Evolutionary conservation across 2,329 filamentous ascomycete genomes (phyloP).

Genomic region (Exutisphaerella laricina): DNA sequence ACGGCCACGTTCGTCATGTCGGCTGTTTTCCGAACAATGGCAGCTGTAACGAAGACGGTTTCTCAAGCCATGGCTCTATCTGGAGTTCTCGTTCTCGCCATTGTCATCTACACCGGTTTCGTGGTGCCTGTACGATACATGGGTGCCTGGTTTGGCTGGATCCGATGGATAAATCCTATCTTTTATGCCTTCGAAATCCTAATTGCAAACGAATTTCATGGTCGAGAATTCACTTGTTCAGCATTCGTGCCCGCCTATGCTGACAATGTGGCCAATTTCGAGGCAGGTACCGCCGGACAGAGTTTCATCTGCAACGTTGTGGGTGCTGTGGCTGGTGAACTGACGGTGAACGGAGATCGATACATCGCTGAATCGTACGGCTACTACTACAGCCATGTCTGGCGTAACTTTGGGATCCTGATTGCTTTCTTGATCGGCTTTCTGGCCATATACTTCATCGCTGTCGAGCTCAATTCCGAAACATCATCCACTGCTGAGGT

Average conservation of each 20-base stretch:
- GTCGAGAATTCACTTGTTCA: conserved; percentile 32
- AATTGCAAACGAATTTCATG: conserved; percentile 49
- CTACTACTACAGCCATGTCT: conserved; percentile 39
- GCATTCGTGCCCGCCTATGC: conserved; percentile 37
- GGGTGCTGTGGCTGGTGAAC: conserved; percentile 37
- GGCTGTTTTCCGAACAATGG: conserved; percentile 55
- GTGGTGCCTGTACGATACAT: conserved; percentile 29
- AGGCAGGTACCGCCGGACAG: conserved; percentile 22
- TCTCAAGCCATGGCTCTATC: conserved; percentile 58
- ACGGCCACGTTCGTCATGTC: conserved; percentile 52
- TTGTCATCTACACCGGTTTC: conserved; percentile 59
- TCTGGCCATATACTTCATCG: conserved; percentile 57
- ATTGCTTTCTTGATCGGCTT: conserved; percentile 60
- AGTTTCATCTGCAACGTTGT: conserved; percentile 35
- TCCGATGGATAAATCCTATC: conserved; percentile 49
- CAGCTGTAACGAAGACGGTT: conserved; percentile 54
- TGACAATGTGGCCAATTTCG: conserved; percentile 5
- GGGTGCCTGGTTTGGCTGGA: conserved; percentile 54
- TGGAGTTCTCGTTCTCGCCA: conserved; percentile 48
- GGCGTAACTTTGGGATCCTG: conserved; percentile 63
- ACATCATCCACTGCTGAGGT: conserved; percentile 61
- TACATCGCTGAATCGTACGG: conserved; percentile 33
- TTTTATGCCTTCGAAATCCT: conserved; percentile 61
- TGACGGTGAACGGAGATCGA: conserved; percentile 37
- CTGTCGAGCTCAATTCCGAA: conserved; percentile 60